Evolutionary conservation across 352 stramenopile genomes (phyloP), one percentile per base, ranked within the genome.

Genomic region (Pythium pectinolyticum): DNA sequence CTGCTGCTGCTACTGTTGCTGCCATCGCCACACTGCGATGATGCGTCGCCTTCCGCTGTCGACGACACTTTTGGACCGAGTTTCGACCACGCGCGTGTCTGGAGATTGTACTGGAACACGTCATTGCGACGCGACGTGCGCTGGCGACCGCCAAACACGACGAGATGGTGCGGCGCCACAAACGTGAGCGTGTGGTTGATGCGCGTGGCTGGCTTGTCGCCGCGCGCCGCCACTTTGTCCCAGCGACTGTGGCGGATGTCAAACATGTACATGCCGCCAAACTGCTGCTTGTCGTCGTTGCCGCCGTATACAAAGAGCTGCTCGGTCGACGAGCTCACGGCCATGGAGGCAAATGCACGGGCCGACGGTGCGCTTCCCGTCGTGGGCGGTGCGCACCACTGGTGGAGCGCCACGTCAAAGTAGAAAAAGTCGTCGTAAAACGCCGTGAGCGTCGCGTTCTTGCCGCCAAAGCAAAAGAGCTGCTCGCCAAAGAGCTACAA

Each of bases 371-470:
- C 24, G 14, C 56, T 73, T 14, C 82, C 80, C 19, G 24, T 73
- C 24, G 48, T 57, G 35, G 19, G 35, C 9, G 72, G 77, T 20
- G 80, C 70, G 5, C 72, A 57, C 83, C 83, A 92, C 58, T 87
- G 74, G 50, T 84, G 81, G 19, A 88, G 47, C n/a, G 55, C 57
- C 17, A 76, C 66, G 54, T 92, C 79, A 57, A 85, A 89, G 69
- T 87, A 90, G 57, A 92, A 90, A 19, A 92, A 72, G 58, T 92
- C 83, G 63, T 88, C 82, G 63, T 79, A 89, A 66, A 78, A 90
- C 14, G 34, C 63, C 27, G 71, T 74, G 9, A 67, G 69, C 11
- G 62, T 56, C 1, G 76, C 75, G 60, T 88, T 78, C 61, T 85
- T 86, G 53, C 83, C 83, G 47, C 83, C 83, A 69, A 90, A 92